Evolutionary conservation across 371 early-diverging fungal species (phyloP), one percentile per base, ranked within the genome.

Genomic region (Dichotomocladium elegans): DNA sequence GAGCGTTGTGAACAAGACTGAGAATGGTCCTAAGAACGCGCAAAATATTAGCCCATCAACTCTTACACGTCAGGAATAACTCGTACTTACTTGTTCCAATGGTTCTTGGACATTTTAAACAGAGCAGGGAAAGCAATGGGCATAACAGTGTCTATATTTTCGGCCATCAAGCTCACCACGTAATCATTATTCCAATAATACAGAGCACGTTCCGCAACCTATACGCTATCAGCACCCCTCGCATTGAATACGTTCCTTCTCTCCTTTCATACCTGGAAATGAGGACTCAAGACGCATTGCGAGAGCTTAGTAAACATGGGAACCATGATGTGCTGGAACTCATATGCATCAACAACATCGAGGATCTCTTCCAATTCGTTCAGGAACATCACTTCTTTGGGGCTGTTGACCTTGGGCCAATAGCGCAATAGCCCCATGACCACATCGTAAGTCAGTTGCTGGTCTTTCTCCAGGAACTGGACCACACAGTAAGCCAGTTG

Each of bases 401-500:
- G 93, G 54, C 91, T 92, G 78, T 96, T 98, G 43, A 93, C 93
- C 68, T 96, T 98, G 35, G 98, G 98, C 98, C 98, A 98, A 69
- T 83, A 95, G 19, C 94, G 82, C 52, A 98, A 74, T 34, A 98
- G 68, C 4, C 94, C 93, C 48, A 71, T 70, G 21, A 95, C 81
- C n/a, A 95, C 92, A 72, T 92, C 93, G 43, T 86, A 87, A 6
- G 95, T 93, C 47, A 98, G 65, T 19, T 83, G 42, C 2, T 92
- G 92, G 58, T 94, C 96, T 71, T 98, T 98, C 66, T 98, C 97
- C 50, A 96, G 66, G 58, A 96, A 98, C 66, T 98, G 97, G 22
- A 98, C 94, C 3, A 96, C 92, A 60, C 98, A 98, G 65, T 96
- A 98, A 2, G 96, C 91, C 57, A 98, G 74, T 68, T 96, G 98